Base-by-base conservation (phyloP, 2,329 filamentous ascomycete species). In the Diaporthe citrichinensis region DNA sequence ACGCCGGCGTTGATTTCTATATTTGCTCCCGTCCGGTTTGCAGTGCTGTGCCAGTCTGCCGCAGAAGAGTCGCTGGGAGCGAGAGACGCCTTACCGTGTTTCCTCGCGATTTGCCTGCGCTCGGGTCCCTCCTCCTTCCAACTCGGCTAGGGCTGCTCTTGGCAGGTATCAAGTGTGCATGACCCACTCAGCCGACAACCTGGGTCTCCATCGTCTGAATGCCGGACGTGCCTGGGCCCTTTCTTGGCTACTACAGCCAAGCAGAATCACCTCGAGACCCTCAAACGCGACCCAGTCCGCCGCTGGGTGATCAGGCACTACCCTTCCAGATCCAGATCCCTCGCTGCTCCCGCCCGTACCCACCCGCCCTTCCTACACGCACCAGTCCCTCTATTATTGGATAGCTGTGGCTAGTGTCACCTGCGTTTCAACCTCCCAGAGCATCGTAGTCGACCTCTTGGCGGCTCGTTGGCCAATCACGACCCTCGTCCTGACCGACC, bases 131-230 rank as follows among this genome's bases (percentile, higher is more conserved):
- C n/a, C 15, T 68, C 34, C 65, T 7, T 69, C 65, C 49, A 55
- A 68, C 59, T 57, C 46, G 62, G 65, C 62, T 41, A 58, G 49
- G 44, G 73, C 62, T 74, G 51, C 72, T 74, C 83, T 84, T 84
- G 83, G 82, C 83, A 80, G 78, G 83, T 84, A 80, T 84, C 82
- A 84, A 81, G 79, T 81, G 68, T 81, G 81, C 81, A 78, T 81
- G 80, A 82, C 79, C 80, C 81, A 78, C 77, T 77, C 79, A 78
- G 80, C 78, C 80, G 78, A 78, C 76, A 72, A 69, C 57, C 23
- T 53, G 31, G 46, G 58, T 71, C 74, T 77, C 36, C 68, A 69
- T 68, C 75, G 67, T 74, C 75, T 68, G 58, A 76, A 72, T 25
- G 62, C 9, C 72, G 25, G 41, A 71, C 71, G 79, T 80, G 81